Percentiles rank a stretch among this genome's conserved stretches.
phyloP scores from a whole-genome alignment of 2,329 filamentous ascomycete species.

The Parascedosporium putredinis region DNA sequence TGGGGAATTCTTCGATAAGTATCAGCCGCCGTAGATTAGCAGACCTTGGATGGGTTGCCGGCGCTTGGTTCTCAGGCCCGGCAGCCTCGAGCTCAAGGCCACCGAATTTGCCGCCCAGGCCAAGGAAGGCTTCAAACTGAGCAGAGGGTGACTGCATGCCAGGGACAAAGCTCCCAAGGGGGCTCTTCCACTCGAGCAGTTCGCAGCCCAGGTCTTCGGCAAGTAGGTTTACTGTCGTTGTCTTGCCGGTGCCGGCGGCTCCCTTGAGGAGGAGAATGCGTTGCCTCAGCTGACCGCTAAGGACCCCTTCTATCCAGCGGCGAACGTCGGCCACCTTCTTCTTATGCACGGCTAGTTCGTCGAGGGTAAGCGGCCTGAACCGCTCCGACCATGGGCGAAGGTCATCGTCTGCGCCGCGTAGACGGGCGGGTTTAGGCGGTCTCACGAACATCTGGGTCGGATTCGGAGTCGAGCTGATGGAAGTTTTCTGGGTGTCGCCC shows the following conservation, averaged over 20 bases:
- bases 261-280: conserved; percentile 79
- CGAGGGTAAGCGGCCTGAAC: conserved; percentile 63
- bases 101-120: conserved; percentile 68
- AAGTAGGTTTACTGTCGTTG: conserved; percentile 70
- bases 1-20: conserved; percentile 73
- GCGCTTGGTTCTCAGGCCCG: conserved; percentile 8
- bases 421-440: conserved; percentile 23
- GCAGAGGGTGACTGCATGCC: conserved; percentile 60
- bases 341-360: conserved; percentile 89
- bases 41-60: background rate
- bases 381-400: conserved; percentile 77
- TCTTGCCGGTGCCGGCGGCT: conserved; percentile 85
- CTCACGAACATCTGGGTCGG: conserved; percentile 43
- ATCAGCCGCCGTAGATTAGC: conserved; percentile 41
- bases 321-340: conserved; percentile 83
- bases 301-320: conserved; percentile 68
- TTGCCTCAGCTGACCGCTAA: conserved; percentile 54
- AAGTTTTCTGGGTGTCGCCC: conserved; percentile 17
- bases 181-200: conserved; percentile 86
- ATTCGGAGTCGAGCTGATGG: conserved; percentile 15
- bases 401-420: conserved; percentile 36
- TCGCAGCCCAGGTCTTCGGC: conserved; percentile 67
- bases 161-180: conserved; percentile 47
- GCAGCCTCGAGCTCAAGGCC: conserved; percentile 42
- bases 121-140: conserved; percentile 89